phyloP scores from a whole-genome alignment of 768 basidiomycete species.

The Galerina marginata region DNA sequence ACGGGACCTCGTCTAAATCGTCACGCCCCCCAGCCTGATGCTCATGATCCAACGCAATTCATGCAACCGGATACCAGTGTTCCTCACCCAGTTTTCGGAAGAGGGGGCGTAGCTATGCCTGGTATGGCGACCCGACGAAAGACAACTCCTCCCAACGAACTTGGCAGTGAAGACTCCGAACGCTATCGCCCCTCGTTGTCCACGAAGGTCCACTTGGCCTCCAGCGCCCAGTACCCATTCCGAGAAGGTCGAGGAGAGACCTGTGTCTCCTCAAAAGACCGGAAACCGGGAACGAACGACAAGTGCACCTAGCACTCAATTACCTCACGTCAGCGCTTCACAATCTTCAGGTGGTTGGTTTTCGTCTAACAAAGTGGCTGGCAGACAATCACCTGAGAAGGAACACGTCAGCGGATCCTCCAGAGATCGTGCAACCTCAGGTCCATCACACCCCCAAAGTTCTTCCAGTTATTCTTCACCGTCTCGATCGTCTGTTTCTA shows the following conservation, averaged over 20 bases:
- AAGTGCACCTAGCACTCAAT: slow-evolving; percentile 46
- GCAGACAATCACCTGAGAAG: slow-evolving; percentile 25
- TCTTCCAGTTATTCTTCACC: slow-evolving; percentile 12
- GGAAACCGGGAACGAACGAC: slow-evolving; percentile 54
- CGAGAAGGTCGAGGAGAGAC: slow-evolving; percentile 43
- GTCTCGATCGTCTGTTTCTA: slow-evolving; percentile 31
- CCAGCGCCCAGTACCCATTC: slow-evolving; percentile 16
- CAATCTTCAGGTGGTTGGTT: slow-evolving; percentile 23
- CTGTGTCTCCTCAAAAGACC: slow-evolving; percentile 42
- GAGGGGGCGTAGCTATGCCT: slow-evolving; percentile 77
- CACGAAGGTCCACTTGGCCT: slow-evolving; percentile 29
- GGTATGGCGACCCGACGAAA: slow-evolving; percentile 53
- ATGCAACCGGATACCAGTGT: slow-evolving; percentile 60
- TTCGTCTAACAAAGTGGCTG: slow-evolving; percentile 20
- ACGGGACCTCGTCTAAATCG: slow-evolving; percentile 75
- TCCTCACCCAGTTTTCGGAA: slow-evolving; percentile 80
- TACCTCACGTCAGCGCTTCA: slow-evolving; percentile 17
- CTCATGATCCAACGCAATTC: slow-evolving; percentile 67
- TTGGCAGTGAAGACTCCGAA: slow-evolving; percentile 18
- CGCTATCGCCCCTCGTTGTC: slow-evolving; percentile 22
- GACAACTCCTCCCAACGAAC: slow-evolving; percentile 15
- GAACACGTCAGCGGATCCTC: slow-evolving; percentile 11
- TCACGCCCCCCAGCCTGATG: slow-evolving; percentile 75
- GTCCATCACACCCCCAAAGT: slow-evolving; percentile 20
- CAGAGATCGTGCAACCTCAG: slow-evolving; percentile 29